These are phyloP conservation scores for Phlebopus sp. DNA, from an alignment of 1,284 basidiomycete genomes.

Conservation along the genomic window DNA sequence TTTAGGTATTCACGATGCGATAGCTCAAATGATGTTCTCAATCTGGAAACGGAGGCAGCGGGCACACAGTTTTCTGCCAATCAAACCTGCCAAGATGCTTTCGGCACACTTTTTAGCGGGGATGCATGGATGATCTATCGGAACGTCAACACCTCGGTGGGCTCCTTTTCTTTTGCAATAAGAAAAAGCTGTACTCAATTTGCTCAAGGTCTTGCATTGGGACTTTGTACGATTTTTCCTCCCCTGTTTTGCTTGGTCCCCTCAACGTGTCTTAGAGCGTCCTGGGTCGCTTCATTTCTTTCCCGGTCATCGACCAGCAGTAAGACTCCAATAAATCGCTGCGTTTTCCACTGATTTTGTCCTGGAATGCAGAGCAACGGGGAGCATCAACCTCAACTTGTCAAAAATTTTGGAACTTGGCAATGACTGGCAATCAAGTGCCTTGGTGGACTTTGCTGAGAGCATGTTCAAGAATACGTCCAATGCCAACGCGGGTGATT, in stretches of 20 bases:
- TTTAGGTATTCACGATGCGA: not conserved
- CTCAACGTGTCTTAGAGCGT: conserved; percentile 41
- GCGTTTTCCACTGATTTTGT: not conserved
- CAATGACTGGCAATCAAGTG: conserved; percentile 45
- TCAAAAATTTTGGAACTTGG: conserved; percentile 52
- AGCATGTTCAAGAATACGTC: conserved; percentile 36
- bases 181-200: not conserved
- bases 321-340: conserved; percentile 28
- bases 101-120: conserved; percentile 49
- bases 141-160: conserved; percentile 46
- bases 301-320: conserved; percentile 59
- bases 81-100: conserved; percentile 38
- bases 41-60: conserved; percentile 49
- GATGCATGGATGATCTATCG: conserved; percentile 66
- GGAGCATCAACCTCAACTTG: conserved; percentile 55
- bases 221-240: conserved; percentile 50
- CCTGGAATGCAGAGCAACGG: conserved; percentile 43
- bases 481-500: conserved; percentile 56
- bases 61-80: conserved; percentile 53
- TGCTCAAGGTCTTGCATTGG: conserved; percentile 49
- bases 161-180: not conserved
- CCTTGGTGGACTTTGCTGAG: conserved; percentile 41
- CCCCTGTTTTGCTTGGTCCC: not conserved
- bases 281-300: conserved; percentile 60
- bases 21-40: conserved; percentile 51